Percentiles rank a stretch among this genome's conserved stretches.
Evolutionary conservation across 2,329 filamentous ascomycete genomes (phyloP).

Genomic region (Neonectria sp.): DNA sequence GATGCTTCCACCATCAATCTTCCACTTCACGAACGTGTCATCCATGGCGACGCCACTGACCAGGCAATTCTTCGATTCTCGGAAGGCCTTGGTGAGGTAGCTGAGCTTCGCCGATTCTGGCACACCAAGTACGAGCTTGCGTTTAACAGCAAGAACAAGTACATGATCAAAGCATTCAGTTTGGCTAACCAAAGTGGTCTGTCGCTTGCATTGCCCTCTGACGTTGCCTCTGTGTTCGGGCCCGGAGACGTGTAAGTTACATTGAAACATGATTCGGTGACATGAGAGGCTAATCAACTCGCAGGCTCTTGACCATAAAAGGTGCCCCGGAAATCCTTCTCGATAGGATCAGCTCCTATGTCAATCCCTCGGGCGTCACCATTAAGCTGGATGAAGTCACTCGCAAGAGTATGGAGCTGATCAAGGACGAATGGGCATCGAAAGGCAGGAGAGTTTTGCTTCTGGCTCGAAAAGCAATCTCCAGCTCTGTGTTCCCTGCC

Average conservation of each 20-base stretch:
- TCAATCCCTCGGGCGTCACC: constrained; percentile 69
- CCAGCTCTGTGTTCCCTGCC: constrained; percentile 55
- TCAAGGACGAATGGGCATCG: constrained; percentile 79
- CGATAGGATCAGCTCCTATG: constrained; percentile 71
- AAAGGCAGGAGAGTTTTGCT: constrained; percentile 78
- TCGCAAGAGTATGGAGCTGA: constrained; percentile 66
- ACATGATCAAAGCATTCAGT: constrained; percentile 77
- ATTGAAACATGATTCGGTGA: too few species aligned
- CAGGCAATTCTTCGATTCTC: constrained; percentile 81
- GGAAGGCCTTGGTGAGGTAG: constrained; percentile 70
- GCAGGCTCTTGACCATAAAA: constrained; percentile 79
- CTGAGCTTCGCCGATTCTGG: constrained; percentile 74
- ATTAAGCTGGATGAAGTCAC: constrained; percentile 61
- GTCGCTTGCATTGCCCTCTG: constrained; percentile 45
- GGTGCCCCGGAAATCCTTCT: constrained; percentile 84
- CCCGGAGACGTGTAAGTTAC: constrained; percentile 22
- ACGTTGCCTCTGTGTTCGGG: constrained; percentile 29
- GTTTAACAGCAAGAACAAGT: constrained; percentile 90
- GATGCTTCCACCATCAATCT: constrained; percentile 74
- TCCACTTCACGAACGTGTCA: constrained; percentile 72
- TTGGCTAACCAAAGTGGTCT: constrained; percentile 57
- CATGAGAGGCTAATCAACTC: constrained; percentile 8
- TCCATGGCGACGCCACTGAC: constrained; percentile 84
- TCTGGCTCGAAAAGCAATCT: constrained; percentile 73
- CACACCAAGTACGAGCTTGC: constrained; percentile 76